Evolutionary conservation across 2,329 filamentous ascomycete species (phyloP).

Genomic region (Mollisia scopiformis): DNA sequence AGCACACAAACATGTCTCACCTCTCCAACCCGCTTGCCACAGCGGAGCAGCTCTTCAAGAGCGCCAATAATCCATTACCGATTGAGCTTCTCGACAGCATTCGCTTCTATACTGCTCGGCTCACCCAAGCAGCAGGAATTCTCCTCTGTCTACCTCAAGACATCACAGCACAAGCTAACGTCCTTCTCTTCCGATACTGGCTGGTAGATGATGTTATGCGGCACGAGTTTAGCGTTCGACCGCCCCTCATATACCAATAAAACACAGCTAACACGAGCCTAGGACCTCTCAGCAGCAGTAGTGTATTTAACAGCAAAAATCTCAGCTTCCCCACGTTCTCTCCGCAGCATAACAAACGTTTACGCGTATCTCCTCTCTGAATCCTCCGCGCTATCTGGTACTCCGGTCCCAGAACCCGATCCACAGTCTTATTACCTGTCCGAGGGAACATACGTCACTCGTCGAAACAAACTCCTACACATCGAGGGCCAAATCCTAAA

Average conservation of each 20-base stretch:
- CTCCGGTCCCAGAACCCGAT: slow-evolving; percentile 33
- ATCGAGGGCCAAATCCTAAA: slow-evolving; percentile 79
- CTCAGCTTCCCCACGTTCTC: slow-evolving; percentile 73
- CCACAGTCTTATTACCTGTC: slow-evolving; percentile 68
- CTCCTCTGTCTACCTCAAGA: slow-evolving; percentile 85
- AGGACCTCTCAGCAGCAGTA: slow-evolving; percentile 82
- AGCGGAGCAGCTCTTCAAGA: slow-evolving; percentile 66
- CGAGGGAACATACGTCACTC: slow-evolving; percentile 70
- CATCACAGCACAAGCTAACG: slow-evolving; percentile 81
- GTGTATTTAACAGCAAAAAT: slow-evolving; percentile 85
- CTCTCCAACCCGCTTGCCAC: slow-evolving; percentile 75
- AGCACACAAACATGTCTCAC: slow-evolving; percentile 56
- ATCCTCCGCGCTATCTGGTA: slow-evolving; percentile 44
- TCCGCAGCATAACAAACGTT: slow-evolving; percentile 81
- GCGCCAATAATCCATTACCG: slow-evolving; percentile 62
- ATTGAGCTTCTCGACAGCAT: slow-evolving; percentile 71
- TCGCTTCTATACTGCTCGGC: slow-evolving; percentile 70
- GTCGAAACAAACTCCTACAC: slow-evolving; percentile 67
- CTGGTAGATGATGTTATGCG: slow-evolving; percentile 56
- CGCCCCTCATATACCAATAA: background rate
- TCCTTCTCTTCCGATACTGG: slow-evolving; percentile 83
- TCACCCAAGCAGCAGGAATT: slow-evolving; percentile 79
- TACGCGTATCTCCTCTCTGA: slow-evolving; percentile 79
- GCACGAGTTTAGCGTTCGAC: slow-evolving; percentile 52
- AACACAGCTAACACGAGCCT: slow-evolving; percentile 15